These are phyloP conservation scores for Rhododendron mucronatum DNA, from an alignment of 148 eudicot species.

Conservation along the genomic window DNA sequence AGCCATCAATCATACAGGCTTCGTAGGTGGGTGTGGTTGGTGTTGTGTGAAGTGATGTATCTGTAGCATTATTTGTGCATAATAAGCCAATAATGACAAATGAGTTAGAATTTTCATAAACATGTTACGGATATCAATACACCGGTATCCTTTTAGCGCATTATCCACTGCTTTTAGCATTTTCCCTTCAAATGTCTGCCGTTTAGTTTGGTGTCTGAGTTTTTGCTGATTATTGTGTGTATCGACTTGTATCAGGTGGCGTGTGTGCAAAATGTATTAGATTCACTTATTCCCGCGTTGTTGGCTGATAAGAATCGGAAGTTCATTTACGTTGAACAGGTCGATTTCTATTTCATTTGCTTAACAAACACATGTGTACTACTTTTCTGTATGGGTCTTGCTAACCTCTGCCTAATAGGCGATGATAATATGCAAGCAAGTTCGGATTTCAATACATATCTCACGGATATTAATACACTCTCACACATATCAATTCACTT, in stretches of 20 bases:
- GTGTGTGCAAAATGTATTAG: slow-evolving; percentile 80
- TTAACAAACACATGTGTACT: background rate
- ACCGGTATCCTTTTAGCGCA: background rate
- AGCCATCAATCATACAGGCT: background rate
- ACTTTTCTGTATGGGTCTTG: background rate
- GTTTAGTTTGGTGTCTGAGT: background rate
- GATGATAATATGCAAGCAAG: background rate
- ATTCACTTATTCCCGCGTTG: slow-evolving; percentile 80
- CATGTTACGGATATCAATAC: background rate
- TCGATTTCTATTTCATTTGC: background rate
- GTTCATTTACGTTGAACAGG: slow-evolving; percentile 89
- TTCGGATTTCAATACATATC: too few species aligned
- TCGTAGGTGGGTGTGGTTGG: background rate
- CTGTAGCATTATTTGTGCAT: background rate
- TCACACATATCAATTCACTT: background rate
- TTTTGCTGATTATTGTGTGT: background rate
- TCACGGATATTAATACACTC: background rate
- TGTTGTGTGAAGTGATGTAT: background rate
- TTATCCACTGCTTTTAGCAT: background rate
- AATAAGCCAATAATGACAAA: background rate
- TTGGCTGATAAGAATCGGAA: slow-evolving; percentile 79
- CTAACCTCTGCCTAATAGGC: background rate
- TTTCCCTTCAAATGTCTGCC: background rate
- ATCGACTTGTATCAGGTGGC: slow-evolving; percentile 43
- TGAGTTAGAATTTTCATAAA: too few species aligned